Conservation (phyloP, 148 eudicot genomes). For the Linanthus parryae region DNA sequence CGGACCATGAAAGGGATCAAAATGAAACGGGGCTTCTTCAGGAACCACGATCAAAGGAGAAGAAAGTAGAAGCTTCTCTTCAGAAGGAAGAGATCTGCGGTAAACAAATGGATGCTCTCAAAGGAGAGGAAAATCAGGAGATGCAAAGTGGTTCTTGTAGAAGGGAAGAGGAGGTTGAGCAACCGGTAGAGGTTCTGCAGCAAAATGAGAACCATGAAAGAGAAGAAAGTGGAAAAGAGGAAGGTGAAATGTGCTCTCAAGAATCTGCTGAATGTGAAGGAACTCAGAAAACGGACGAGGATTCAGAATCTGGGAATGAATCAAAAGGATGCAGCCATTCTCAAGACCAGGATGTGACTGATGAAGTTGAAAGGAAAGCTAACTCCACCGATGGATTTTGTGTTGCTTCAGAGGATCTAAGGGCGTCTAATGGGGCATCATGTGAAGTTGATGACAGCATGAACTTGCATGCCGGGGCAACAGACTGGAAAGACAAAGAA, state of each 20-base stretch:
- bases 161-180: constrained; percentile 17
- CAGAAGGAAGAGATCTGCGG: constrained; percentile 14
- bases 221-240: constrained; percentile 22
- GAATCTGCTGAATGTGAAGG: constrained; percentile 21
- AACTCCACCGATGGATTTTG: constrained; percentile 13
- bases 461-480: constrained; percentile 4
- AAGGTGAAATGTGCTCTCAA: constrained; percentile 17
- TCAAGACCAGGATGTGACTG: constrained; percentile 9
- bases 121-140: constrained; percentile 18
- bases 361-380: constrained; percentile 16
- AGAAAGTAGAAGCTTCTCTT: constrained; percentile 13
- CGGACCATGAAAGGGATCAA: constrained; percentile 13
- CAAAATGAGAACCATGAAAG: constrained; percentile 16
- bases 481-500: constrained; percentile 9
- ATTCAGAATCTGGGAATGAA: constrained; percentile 10
- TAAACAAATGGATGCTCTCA: constrained; percentile 14
- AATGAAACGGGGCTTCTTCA: constrained; percentile 9
- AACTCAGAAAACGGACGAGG: constrained; percentile 15
- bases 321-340: constrained; percentile 6
- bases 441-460: constrained; percentile 15
- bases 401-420: constrained; percentile 13
- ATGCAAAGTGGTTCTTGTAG: constrained; percentile 14
- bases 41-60: constrained; percentile 16
- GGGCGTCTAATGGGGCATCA: constrained; percentile 20
- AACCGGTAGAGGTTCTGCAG: constrained; percentile 16